Evolutionary conservation across 2,329 filamentous ascomycete species (phyloP).

Genomic region (Ophiostoma sp.): DNA sequence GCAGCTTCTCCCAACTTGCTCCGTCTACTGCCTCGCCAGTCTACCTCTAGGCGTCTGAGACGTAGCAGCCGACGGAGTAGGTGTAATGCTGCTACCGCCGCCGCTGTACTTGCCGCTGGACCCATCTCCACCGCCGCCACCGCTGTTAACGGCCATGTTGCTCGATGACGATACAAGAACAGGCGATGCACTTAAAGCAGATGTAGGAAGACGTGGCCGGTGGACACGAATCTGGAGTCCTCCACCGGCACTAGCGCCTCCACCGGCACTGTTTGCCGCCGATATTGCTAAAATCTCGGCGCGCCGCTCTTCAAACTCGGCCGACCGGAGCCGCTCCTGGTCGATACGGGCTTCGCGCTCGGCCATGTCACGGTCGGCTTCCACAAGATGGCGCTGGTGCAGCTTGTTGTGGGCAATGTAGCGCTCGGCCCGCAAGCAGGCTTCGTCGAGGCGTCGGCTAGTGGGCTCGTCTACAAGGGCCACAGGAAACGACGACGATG

Average conservation of each 20-base stretch:
- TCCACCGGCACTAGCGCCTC: too few relatives aligned
- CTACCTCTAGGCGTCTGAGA: not conserved
- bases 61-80: slow-evolving; percentile 10
- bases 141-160: not conserved
- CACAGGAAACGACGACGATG: slow-evolving; percentile 28
- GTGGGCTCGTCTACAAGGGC: slow-evolving; percentile 42
- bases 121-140: not conserved
- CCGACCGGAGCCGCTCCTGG: slow-evolving; percentile 51
- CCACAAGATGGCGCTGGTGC: slow-evolving; percentile 44
- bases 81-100: slow-evolving; percentile 15
- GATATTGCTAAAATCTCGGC: slow-evolving; percentile 28
- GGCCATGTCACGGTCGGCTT: slow-evolving; percentile 48
- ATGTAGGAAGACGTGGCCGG: not conserved
- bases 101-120: not conserved
- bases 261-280: not conserved
- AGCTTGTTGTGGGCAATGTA: slow-evolving; percentile 45
- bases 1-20: too few relatives aligned
- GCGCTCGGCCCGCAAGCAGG: slow-evolving; percentile 49
- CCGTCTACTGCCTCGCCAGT: not conserved
- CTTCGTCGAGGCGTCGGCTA: slow-evolving; percentile 51
- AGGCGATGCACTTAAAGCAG: slow-evolving; percentile 1
- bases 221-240: not conserved
- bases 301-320: slow-evolving; percentile 51
- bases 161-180: slow-evolving; percentile 2
- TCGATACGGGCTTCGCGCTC: slow-evolving; percentile 46